Conservation (phyloP, 345 rosid genomes). For the Anacardium occidentale region DNA sequence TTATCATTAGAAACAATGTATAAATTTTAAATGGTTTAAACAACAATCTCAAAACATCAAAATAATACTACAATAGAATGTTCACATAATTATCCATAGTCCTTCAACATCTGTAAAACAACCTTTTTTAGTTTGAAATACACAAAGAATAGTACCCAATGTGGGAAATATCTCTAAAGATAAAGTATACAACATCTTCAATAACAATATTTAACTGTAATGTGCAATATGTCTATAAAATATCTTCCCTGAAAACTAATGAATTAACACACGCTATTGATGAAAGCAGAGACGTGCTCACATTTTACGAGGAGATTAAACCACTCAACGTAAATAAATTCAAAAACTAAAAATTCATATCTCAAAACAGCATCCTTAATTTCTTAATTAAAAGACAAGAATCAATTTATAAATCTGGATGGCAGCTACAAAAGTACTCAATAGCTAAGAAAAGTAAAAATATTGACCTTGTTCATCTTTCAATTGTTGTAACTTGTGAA, state of each 20-base stretch:
- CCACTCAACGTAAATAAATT: not conserved
- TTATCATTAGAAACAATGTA: no score
- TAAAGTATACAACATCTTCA: not conserved
- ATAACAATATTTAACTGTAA: no score
- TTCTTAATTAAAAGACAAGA: not conserved
- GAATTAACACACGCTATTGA: not conserved
- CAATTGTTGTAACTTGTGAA: conserved; percentile 95
- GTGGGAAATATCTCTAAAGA: not conserved
- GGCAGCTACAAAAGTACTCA: not conserved
- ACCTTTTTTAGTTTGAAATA: not conserved
- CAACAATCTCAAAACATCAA: not conserved
- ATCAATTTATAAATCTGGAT: not conserved
- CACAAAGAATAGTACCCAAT: not conserved
- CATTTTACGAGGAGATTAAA: not conserved
- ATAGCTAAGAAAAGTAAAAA: not conserved
- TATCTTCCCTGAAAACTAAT: not conserved
- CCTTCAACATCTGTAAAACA: not conserved
- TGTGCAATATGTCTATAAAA: not conserved
- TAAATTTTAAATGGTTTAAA: not conserved
- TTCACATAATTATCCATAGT: not conserved
- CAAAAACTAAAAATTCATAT: not conserved
- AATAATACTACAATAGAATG: not conserved
- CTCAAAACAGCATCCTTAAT: not conserved
- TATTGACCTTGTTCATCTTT: conserved; percentile 97
- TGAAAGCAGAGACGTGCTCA: not conserved